phyloP scores from a whole-genome alignment of 768 basidiomycete species.

The Porphyrellus cyaneotinctus region DNA sequence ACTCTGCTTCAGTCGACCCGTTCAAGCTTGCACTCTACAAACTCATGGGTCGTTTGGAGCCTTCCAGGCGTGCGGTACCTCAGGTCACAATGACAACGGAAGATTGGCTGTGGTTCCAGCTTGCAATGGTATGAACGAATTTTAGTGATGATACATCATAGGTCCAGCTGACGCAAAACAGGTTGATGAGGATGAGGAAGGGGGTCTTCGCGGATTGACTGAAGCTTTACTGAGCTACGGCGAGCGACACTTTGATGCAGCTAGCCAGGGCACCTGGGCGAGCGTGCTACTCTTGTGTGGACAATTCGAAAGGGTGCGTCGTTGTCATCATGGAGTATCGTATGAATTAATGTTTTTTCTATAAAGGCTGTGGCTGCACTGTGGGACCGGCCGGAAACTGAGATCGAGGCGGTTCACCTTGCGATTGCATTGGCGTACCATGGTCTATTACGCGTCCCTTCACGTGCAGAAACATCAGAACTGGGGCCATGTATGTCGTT shows the following conservation, averaged over 20 bases:
- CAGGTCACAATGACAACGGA: conserved; percentile 90
- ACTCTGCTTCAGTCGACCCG: conserved; percentile 83
- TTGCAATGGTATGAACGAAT: conserved; percentile 58
- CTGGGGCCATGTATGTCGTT: conserved; percentile 67
- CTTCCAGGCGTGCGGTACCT: conserved; percentile 69
- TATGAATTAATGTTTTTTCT: background rate
- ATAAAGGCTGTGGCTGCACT: conserved; percentile 82
- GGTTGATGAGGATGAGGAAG: conserved; percentile 81
- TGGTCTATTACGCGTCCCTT: conserved; percentile 82
- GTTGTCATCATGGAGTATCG: background rate
- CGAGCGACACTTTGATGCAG: conserved; percentile 73
- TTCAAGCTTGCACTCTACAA: conserved; percentile 97
- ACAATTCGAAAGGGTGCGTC: conserved; percentile 84
- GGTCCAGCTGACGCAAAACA: conserved; percentile 23
- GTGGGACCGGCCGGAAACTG: conserved; percentile 81
- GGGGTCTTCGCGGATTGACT: conserved; percentile 66
- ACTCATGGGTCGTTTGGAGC: conserved; percentile 89
- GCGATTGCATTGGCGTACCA: conserved; percentile 92
- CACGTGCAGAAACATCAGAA: conserved; percentile 77
- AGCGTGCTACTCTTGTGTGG: conserved; percentile 86
- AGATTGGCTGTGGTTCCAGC: conserved; percentile 98
- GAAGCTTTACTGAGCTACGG: conserved; percentile 78
- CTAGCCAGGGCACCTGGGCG: conserved; percentile 70
- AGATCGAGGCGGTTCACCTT: conserved; percentile 92
- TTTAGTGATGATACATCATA: background rate